Conservation (phyloP, 2,329 filamentous ascomycete genomes). For the Curvularia sp. region DNA sequence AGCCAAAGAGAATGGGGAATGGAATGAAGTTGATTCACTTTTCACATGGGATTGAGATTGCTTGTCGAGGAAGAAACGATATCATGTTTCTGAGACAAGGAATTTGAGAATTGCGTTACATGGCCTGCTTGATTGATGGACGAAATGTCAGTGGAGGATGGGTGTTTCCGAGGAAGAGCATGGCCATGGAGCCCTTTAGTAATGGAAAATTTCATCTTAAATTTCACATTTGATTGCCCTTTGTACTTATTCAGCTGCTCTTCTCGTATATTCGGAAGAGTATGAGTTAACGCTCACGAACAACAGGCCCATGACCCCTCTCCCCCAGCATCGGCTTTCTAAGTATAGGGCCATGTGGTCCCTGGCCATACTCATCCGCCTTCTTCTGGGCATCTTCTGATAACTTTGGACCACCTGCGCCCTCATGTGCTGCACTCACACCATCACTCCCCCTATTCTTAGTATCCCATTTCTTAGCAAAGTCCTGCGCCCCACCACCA, state of each 20-base stretch:
- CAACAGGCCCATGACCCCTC: conserved; percentile 40
- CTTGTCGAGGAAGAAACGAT: background rate
- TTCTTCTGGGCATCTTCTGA: conserved; percentile 9
- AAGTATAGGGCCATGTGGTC: conserved; percentile 23
- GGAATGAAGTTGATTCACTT: background rate
- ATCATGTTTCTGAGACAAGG: background rate
- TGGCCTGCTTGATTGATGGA: background rate
- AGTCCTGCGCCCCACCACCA: conserved; percentile 43
- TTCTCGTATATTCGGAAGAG: background rate
- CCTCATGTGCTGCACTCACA: background rate
- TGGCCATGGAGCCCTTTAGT: background rate
- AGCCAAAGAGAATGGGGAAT: background rate
- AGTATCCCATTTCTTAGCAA: conserved; percentile 36
- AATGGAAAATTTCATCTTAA: background rate
- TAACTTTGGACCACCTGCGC: background rate
- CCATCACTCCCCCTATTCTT: background rate
- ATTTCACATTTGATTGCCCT: background rate
- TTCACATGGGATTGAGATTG: background rate
- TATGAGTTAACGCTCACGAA: background rate
- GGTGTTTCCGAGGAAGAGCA: background rate
- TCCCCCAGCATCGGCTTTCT: conserved; percentile 34
- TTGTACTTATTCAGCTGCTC: background rate
- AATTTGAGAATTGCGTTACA: background rate
- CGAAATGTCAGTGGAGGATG: background rate
- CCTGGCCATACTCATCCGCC: conserved; percentile 11